A percentile compares a stretch with the other conserved stretches of the same genome.
These are phyloP conservation scores for Neurospora terricola DNA, from an alignment of 495 filamentous ascomycete genomes.

Conservation along the genomic window DNA sequence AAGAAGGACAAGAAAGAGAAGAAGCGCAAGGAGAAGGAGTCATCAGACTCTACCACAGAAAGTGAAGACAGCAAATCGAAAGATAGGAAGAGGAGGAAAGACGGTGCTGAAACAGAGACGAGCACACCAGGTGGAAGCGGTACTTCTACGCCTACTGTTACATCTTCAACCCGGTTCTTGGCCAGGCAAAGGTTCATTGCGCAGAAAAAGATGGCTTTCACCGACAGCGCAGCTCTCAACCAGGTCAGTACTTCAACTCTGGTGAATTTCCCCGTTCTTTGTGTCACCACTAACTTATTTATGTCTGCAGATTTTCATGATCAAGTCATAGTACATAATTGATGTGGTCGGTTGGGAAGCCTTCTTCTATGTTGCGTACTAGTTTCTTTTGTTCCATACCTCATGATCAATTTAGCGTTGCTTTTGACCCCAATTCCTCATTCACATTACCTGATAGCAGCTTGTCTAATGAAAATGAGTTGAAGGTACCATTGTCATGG, in stretches of 20 bases:
- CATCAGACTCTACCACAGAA: slow-evolving; percentile 14
- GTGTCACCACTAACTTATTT: slow-evolving; percentile 15
- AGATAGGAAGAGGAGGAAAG: slow-evolving; percentile 17
- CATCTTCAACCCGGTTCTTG: slow-evolving; percentile 47
- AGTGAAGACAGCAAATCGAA: slow-evolving; percentile 10
- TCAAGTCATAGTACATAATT: slow-evolving; percentile 37
- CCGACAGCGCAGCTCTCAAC: slow-evolving; percentile 63
- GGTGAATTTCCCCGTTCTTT: not conserved
- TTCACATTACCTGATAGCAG: not conserved
- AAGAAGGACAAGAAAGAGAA: slow-evolving; percentile 36
- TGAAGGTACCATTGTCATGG: not conserved
- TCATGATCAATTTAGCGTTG: not conserved
- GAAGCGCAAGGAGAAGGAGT: slow-evolving; percentile 35
- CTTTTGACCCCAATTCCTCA: not conserved
- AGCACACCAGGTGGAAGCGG: slow-evolving; percentile 11
- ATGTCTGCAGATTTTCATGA: slow-evolving; percentile 60
- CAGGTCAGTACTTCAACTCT: slow-evolving; percentile 44
- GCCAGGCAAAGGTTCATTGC: slow-evolving; percentile 64
- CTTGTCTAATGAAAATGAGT: not conserved
- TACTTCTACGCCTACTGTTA: slow-evolving; percentile 26
- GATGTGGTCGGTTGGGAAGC: not conserved
- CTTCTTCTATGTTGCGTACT: not conserved
- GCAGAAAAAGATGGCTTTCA: slow-evolving; percentile 64
- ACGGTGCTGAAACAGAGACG: slow-evolving; percentile 15
- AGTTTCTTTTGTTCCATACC: not conserved